Percentiles rank a stretch among this genome's conserved stretches.
Conservation (phyloP, 108 stramenopile genomes). For the Nitzschia putrida region DNA sequence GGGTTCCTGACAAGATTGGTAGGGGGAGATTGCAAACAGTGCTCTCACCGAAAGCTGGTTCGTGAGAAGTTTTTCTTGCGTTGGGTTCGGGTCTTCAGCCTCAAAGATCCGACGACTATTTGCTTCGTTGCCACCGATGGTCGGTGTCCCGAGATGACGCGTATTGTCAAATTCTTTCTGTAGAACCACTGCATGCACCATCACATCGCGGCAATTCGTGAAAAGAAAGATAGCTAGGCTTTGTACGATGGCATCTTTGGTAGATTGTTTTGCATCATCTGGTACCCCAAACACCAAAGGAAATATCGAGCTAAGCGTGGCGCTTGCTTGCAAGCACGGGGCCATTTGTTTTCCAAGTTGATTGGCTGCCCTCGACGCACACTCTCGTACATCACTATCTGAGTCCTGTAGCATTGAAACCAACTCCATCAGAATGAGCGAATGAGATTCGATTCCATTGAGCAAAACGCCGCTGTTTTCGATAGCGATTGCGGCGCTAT, state of each 20-base stretch:
- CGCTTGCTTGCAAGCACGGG: not conserved
- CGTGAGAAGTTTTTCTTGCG: conserved; percentile 36
- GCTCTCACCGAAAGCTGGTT: conserved; percentile 42
- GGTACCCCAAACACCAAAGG: conserved; percentile 5
- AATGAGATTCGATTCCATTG: not conserved
- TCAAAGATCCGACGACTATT: conserved; percentile 59
- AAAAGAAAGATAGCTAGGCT: not conserved
- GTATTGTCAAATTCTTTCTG: conserved; percentile 20
- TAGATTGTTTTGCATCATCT: not conserved
- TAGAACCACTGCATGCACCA: conserved; percentile 1
- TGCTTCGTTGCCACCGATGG: conserved; percentile 8
- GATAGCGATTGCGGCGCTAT: conserved; percentile 46
- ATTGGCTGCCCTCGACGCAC: conserved; percentile 32
- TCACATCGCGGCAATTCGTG: conserved; percentile 18
- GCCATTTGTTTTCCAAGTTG: not conserved
- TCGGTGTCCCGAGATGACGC: not conserved
- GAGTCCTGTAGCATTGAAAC: conserved; percentile 51
- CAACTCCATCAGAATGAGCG: not conserved
- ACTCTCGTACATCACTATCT: conserved; percentile 56
- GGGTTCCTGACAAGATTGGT: not conserved
- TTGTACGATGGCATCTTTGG: not conserved
- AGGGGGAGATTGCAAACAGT: not conserved
- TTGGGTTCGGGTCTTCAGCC: conserved; percentile 59
- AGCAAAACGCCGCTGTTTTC: conserved; percentile 26
- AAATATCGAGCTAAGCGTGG: conserved; percentile 4